Percentiles rank a stretch among this genome's conserved stretches.
Evolutionary conservation across 768 basidiomycete species (phyloP).

Genomic region (Boletellus ananiceps): DNA sequence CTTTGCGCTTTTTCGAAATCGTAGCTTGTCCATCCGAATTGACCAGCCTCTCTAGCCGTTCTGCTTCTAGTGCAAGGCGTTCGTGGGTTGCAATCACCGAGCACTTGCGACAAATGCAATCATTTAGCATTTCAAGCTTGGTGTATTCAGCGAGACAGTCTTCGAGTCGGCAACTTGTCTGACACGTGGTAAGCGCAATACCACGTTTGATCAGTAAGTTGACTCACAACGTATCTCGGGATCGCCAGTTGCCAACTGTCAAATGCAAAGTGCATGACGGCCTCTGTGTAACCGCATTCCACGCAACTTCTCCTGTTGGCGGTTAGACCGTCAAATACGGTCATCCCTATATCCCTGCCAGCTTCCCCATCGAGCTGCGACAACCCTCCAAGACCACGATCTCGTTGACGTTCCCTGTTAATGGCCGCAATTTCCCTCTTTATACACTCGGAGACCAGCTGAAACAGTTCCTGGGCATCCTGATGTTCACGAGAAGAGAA

Average conservation of each 20-base stretch:
- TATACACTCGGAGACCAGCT: conserved; percentile 84
- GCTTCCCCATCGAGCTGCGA: conserved; percentile 23
- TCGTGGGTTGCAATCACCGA: conserved; percentile 75
- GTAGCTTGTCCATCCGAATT: conserved; percentile 43
- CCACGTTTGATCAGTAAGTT: conserved; percentile 1
- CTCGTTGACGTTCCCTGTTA: conserved; percentile 62
- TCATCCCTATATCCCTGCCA: conserved; percentile 47
- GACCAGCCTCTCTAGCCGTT: conserved; percentile 42
- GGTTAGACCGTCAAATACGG: conserved; percentile 85
- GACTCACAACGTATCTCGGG: conserved; percentile 57
- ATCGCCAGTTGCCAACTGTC: conserved; percentile 81
- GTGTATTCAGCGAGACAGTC: conserved; percentile 89
- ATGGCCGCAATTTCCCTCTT: conserved; percentile 79
- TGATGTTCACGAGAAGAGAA: conserved; percentile 93
- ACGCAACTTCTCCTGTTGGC: conserved; percentile 87
- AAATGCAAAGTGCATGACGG: conserved; percentile 87
- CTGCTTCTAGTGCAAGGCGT: conserved; percentile 58
- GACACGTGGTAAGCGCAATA: conserved; percentile 8
- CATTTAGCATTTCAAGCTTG: conserved; percentile 79
- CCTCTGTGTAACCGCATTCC: conserved; percentile 88
- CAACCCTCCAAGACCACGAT: conserved; percentile 67
- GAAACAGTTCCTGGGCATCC: conserved; percentile 97
- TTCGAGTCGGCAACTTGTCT: conserved; percentile 69
- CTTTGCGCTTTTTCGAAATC: conserved; percentile 68
- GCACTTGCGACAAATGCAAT: conserved; percentile 91